Evolutionary conservation across 805 yeast species (phyloP).

Genomic region (Maudiozyma saulgeensis): DNA sequence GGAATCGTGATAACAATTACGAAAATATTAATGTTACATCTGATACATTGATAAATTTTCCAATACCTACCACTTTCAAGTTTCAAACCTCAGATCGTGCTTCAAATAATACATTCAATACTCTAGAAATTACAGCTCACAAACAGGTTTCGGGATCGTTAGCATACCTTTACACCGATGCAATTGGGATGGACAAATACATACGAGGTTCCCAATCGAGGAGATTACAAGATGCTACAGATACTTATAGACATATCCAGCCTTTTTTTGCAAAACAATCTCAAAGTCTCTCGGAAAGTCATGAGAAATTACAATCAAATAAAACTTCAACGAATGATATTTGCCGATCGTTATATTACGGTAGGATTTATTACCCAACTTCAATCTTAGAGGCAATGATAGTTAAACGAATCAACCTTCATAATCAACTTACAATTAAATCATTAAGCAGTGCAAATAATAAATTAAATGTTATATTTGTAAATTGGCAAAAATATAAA

Average conservation of each 20-base stretch:
- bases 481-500: conserved; percentile 61
- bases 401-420: conserved; percentile 49
- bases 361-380: conserved; percentile 82
- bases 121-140: conserved; percentile 55
- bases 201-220: conserved; percentile 40
- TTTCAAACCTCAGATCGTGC: conserved; percentile 63
- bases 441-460: conserved; percentile 58
- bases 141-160: conserved; percentile 69
- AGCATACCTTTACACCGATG: conserved; percentile 63
- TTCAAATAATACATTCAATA: conserved; percentile 59
- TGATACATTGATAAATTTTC: conserved; percentile 57
- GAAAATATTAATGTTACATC: conserved; percentile 69
- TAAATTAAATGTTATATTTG: conserved; percentile 49
- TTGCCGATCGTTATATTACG: conserved; percentile 49
- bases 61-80: conserved; percentile 56
- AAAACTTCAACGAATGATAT: not conserved
- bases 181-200: conserved; percentile 45
- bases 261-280: conserved; percentile 29
- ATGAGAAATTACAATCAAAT: not conserved
- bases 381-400: conserved; percentile 82
- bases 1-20: conserved; percentile 75
- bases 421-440: conserved; percentile 59
- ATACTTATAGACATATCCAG: conserved; percentile 55
- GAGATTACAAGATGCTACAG: conserved; percentile 55
- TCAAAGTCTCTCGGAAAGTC: not conserved